phyloP scores from a whole-genome alignment of 1,284 basidiomycete species.

The Cronartium quercuum region DNA sequence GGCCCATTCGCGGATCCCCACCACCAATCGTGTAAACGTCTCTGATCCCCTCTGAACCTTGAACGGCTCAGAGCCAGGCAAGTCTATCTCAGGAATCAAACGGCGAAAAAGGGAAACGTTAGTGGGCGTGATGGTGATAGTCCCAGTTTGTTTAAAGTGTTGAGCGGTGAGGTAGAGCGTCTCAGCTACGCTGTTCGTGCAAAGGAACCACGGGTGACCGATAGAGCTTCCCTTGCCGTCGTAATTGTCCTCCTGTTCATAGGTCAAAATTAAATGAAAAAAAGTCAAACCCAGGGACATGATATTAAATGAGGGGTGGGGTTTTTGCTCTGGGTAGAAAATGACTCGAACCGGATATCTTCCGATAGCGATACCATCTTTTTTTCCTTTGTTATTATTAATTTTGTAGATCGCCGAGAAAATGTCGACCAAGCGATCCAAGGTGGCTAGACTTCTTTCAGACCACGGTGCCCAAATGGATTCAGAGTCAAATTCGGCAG shows the following conservation, averaged over 20 bases:
- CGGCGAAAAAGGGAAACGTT: conserved; percentile 23
- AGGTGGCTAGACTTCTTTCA: conserved; percentile 39
- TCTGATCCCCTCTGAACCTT: conserved; percentile 21
- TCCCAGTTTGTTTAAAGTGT: conserved; percentile 18
- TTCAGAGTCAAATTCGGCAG: neutral
- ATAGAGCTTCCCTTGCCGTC: conserved; percentile 40
- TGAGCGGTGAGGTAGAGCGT: conserved; percentile 40
- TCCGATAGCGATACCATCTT: conserved; percentile 39
- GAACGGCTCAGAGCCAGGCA: neutral
- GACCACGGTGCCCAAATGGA: conserved; percentile 40
- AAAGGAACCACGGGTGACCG: conserved; percentile 42
- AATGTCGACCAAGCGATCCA: conserved; percentile 40
- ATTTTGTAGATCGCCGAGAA: conserved; percentile 40
- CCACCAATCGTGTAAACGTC: conserved; percentile 24
- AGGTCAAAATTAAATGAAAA: neutral
- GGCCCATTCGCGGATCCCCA: conserved; percentile 37
- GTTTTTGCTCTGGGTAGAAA: too few species aligned
- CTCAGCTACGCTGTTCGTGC: conserved; percentile 40
- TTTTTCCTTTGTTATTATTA: conserved; percentile 27
- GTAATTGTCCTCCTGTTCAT: conserved; percentile 41
- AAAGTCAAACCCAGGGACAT: neutral
- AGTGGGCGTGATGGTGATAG: conserved; percentile 23
- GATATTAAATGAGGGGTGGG: neutral
- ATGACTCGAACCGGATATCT: conserved; percentile 25
- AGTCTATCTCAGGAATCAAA: conserved; percentile 3